Base-by-base conservation (phyloP, 495 filamentous ascomycete genomes). In the Neurospora intermedia region DNA sequence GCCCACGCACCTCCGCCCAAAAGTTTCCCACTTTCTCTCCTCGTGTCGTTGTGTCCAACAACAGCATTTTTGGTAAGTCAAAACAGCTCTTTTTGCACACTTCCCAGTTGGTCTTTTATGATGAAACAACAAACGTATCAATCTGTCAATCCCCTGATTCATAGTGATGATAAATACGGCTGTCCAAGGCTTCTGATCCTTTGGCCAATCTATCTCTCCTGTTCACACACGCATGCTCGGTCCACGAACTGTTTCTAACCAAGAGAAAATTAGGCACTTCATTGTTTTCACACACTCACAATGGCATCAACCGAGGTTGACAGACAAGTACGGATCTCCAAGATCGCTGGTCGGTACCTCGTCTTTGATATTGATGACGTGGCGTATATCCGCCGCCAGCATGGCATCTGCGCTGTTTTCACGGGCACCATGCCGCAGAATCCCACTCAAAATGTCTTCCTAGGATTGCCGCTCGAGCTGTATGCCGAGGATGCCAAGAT, bases 381-480 rank as follows among this genome's bases (percentile, higher is more conserved):
- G 69, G 92, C 91, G 78, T 89, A 93, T 83, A 84, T 97, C 73
- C 91, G 96, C 74, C 89, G 90, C 42, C 85, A 89, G 76, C 87
- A 98, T 82, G 89, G 94, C 80, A 96, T 97, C 77, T 93, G 92
- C 77, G 94, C 94, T 70, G 92, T 96, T 31, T 84, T 98, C 69
- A 91, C 91, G 69, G 96, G 96, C 54, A 92, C 91, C 4, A 89
- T 98, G 48, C 94, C 96, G 3, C 96, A 97, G 82, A 88, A 91
- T 54, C 94, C 95, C 7, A 93, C 95, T 76, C 96, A 99, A 81
- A 99, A 98, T 84, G 87, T 97, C 70, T 98, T 98, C 80, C 87
- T 94, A 73, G 93, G 96, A 23, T 81, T 98, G 43, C 96, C 96
- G 2, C 77, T 98, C 45, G 91, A 97, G 83, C 84, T 99, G 48